Base-by-base conservation (phyloP, 225 moss, liverwort and hornwort species). In the Climacium dendroides region DNA sequence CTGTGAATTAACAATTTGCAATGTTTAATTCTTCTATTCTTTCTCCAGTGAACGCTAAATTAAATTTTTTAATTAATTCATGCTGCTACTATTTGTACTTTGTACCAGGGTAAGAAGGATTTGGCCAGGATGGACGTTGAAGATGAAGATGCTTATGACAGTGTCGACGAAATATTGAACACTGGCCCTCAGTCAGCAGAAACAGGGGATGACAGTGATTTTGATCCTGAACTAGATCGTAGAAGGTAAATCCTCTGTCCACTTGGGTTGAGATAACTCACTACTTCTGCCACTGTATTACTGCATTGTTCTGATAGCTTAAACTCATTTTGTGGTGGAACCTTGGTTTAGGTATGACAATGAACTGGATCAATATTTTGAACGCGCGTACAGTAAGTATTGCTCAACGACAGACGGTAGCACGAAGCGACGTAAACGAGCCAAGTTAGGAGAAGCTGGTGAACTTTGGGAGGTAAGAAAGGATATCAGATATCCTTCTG, bases 381-480 rank as follows among this genome's bases (percentile, higher is more conserved):
- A 99, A 90, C 92, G 95, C 87, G 98, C 97, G 29, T 99, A 99
- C 85, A 95, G 94, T 89, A 93, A 95, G 84, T 99, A 94, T 85
- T 92, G 95, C 74, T 93, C 97, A 78, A 91, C 94, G 50, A 99
- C 96, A 82, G 98, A 99, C 84, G 98, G 98, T 45, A 97, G 98
- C 89, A 95, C 98, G 32, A 95, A 96, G 85, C 94, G 97, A 59
- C 93, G 97, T 9, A 97, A 95, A 85, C 94, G 98, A 84, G 96
- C 97, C 12, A 99, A 95, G 85, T 90, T 99, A 79, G 95, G 92
- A 87, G 96, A 98, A 79, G 90, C 94, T 78, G 95, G 91, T 72
- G 95, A 97, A 79, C 96, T 97, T 65, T 99, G 95, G 94, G 94
- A 99, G 97, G 98, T 98, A 72, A 59, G 86, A 79, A 59, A 64